Conservation (phyloP, 495 filamentous ascomycete genomes). For the Penicillium goetzii region DNA sequence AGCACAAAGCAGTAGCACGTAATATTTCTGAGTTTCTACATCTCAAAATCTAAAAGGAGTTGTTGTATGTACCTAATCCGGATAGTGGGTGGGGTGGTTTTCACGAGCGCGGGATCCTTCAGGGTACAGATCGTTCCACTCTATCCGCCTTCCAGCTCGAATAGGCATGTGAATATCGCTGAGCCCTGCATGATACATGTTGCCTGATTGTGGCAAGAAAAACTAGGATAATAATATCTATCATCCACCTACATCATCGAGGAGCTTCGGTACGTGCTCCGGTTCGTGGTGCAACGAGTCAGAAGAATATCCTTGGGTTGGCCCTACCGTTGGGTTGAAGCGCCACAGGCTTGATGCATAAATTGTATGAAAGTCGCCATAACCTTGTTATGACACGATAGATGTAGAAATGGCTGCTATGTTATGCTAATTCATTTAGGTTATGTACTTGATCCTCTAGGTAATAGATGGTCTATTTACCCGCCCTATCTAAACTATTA, state of each 20-base stretch:
- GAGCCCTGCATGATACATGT: background rate
- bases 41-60: background rate
- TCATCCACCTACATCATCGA: background rate
- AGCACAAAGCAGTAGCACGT: background rate
- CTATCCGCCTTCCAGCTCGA: background rate
- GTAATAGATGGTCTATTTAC: background rate
- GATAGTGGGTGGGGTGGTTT: background rate
- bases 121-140: background rate
- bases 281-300: background rate
- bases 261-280: background rate
- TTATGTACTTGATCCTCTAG: background rate
- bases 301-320: background rate
- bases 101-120: background rate
- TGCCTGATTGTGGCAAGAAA: background rate
- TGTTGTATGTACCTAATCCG: background rate
- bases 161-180: background rate
- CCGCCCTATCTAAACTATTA: background rate
- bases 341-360: background rate
- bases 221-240: background rate
- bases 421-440: background rate
- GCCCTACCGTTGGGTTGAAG: background rate
- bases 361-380: background rate
- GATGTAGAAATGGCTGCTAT: background rate
- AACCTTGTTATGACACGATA: background rate
- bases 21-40: background rate